Percentiles rank a stretch among this genome's conserved stretches.
phyloP scores from a whole-genome alignment of 129 eudicot genomes.

The Saussurea involucrata region DNA sequence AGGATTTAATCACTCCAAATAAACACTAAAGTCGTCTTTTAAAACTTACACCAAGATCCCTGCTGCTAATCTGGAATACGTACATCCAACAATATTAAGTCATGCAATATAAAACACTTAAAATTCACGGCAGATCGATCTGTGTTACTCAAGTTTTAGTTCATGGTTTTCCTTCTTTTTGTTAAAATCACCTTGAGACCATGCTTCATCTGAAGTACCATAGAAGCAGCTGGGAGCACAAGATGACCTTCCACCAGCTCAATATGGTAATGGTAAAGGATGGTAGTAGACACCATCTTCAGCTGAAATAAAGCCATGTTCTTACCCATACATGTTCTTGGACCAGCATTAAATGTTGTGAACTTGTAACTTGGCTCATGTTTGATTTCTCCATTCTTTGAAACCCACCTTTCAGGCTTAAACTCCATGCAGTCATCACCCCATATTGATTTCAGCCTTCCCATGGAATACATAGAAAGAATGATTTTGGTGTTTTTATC shows the following conservation, averaged over 20 bases:
- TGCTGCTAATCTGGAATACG: too few relatives aligned
- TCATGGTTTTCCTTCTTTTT: slow-evolving; percentile 4
- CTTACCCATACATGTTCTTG: slow-evolving; percentile 46
- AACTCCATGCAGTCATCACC: slow-evolving; percentile 43
- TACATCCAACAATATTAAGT: too few relatives aligned
- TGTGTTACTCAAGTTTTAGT: not conserved
- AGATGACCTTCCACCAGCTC: slow-evolving; percentile 33
- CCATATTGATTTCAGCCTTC: slow-evolving; percentile 41
- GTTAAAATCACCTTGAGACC: slow-evolving; percentile 28
- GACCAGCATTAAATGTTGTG: slow-evolving; percentile 39
- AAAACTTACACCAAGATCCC: too few relatives aligned
- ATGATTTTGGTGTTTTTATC: slow-evolving; percentile 11
- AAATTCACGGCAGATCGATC: too few relatives aligned
- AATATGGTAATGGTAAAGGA: slow-evolving; percentile 22
- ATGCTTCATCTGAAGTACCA: slow-evolving; percentile 25
- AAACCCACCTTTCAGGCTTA: slow-evolving; percentile 53
- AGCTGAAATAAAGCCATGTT: slow-evolving; percentile 40
- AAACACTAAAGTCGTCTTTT: too few relatives aligned
- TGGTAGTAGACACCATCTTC: slow-evolving; percentile 27
- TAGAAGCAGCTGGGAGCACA: slow-evolving; percentile 16
- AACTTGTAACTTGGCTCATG: slow-evolving; percentile 43
- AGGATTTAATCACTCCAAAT: too few relatives aligned
- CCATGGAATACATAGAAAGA: slow-evolving; percentile 28
- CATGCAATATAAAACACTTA: not conserved
- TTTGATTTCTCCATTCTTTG: slow-evolving; percentile 24